Percentiles rank a stretch among this genome's conserved stretches.
These are phyloP conservation scores for Quercus glauca DNA, from an alignment of 306 rosid species.

Conservation along the genomic window DNA sequence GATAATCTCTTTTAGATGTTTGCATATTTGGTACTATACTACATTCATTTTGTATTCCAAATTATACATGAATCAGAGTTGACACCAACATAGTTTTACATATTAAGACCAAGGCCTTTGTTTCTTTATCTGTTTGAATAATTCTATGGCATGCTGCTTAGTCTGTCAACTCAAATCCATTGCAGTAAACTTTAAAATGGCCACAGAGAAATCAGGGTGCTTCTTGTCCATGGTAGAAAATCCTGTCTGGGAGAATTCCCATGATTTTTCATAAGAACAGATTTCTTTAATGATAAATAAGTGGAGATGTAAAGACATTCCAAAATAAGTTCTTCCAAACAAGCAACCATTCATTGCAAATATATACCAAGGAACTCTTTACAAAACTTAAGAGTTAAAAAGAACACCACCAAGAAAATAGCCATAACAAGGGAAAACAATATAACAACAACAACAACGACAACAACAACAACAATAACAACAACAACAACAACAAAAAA, in stretches of 20 bases:
- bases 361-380: neutral
- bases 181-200: no score
- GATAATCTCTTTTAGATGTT: no score
- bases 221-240: no score
- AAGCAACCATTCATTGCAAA: neutral
- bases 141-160: no score
- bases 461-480: neutral
- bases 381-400: neutral
- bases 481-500: neutral
- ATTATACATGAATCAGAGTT: no score
- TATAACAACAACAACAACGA: neutral
- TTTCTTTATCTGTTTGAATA: neutral
- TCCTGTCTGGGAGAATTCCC: neutral
- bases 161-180: no score
- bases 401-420: neutral
- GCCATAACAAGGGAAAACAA: neutral
- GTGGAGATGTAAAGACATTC: neutral
- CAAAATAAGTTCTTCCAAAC: neutral
- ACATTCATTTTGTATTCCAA: no score
- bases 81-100: no score
- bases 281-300: neutral
- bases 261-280: neutral
- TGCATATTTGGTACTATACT: no score
- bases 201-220: no score
- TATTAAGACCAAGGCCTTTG: no score